A percentile compares a stretch with the other conserved stretches of the same genome.
These are phyloP conservation scores for Solanum megistacrolobum DNA, from an alignment of 257 asterid genomes.

Conservation along the genomic window DNA sequence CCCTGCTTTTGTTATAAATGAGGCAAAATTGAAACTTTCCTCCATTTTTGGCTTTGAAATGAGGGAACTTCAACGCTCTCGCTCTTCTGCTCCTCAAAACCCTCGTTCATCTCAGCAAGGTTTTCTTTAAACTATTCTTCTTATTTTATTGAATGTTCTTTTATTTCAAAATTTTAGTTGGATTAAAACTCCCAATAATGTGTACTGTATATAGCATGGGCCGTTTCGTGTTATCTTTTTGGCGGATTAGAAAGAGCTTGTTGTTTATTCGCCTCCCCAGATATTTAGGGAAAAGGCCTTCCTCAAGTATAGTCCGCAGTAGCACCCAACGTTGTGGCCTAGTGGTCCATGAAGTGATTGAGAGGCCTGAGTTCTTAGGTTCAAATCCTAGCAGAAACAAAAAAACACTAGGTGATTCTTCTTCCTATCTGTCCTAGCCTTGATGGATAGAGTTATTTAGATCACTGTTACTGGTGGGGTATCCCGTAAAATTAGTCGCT, in stretches of 20 bases:
- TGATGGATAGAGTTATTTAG: background rate
- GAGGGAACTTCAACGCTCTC: constrained; percentile 75
- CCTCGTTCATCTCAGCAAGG: constrained; percentile 13
- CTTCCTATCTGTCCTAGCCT: background rate
- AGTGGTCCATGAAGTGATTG: background rate
- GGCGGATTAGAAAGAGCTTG: background rate
- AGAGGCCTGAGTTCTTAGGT: background rate
- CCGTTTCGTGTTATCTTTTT: background rate
- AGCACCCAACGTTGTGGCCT: background rate
- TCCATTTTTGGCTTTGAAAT: constrained; percentile 72
- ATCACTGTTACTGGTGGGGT: background rate
- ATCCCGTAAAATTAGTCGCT: background rate
- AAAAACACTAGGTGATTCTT: background rate
- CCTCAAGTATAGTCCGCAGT: background rate
- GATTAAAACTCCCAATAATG: background rate
- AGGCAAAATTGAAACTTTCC: constrained; percentile 59
- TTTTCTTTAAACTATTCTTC: background rate
- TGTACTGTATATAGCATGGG: background rate
- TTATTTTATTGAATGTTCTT: background rate
- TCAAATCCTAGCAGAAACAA: background rate
- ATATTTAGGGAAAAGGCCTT: background rate
- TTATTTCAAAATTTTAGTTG: background rate
- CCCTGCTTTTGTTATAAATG: constrained; percentile 66
- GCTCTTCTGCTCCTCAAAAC: constrained; percentile 24
- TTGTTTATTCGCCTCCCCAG: background rate